These are phyloP conservation scores for Cutaneotrichosporon sp. DNA, from an alignment of 1,284 basidiomycete species.

Conservation along the genomic window DNA sequence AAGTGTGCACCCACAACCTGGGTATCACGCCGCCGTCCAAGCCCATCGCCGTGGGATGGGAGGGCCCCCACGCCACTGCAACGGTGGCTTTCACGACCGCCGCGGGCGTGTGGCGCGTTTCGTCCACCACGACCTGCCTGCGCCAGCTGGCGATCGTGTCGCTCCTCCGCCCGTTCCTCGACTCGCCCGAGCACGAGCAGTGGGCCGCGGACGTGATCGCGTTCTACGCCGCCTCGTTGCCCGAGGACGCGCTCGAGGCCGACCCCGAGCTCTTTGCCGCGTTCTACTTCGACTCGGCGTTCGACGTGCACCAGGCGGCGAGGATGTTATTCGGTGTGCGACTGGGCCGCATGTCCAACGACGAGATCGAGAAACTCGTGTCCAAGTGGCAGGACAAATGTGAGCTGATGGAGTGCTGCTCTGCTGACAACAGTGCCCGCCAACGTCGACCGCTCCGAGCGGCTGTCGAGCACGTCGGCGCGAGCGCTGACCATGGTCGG, in stretches of 20 bases:
- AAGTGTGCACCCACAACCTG: conserved; percentile 58
- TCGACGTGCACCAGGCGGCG: conserved; percentile 72
- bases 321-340: conserved; percentile 73
- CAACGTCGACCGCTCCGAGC: conserved; percentile 58
- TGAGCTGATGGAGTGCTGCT: conserved; percentile 19
- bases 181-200: conserved; percentile 71
- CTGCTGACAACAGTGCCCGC: conserved; percentile 64
- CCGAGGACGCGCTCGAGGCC: conserved; percentile 63
- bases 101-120: conserved; percentile 65
- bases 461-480: conserved; percentile 57
- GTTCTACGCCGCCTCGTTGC: conserved; percentile 73
- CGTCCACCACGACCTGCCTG: conserved; percentile 64
- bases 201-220: conserved; percentile 69
- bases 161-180: conserved; percentile 67
- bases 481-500: conserved; percentile 73
- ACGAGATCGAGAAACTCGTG: conserved; percentile 63
- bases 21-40: conserved; percentile 53
- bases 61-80: conserved; percentile 39
- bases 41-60: conserved; percentile 57
- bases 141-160: conserved; percentile 68
- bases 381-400: conserved; percentile 38
- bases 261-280: conserved; percentile 70
- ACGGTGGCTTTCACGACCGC: conserved; percentile 7
- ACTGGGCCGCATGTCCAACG: conserved; percentile 66
- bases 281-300: conserved; percentile 71